Evolutionary conservation across 495 filamentous ascomycete species (phyloP).

Genomic region (Lepraria neglecta): DNA sequence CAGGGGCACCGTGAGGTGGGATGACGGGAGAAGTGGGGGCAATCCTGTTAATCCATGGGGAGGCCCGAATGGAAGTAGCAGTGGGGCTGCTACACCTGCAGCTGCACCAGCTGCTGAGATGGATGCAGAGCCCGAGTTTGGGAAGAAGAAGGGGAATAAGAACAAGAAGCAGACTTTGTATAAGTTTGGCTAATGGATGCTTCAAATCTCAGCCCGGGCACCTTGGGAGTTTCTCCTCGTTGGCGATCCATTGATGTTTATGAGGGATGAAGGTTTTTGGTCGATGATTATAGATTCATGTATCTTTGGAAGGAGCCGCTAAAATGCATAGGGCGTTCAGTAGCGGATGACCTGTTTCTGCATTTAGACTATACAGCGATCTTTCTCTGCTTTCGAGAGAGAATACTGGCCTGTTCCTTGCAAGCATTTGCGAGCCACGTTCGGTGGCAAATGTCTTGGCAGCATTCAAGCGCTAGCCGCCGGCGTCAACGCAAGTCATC

Average conservation of each 20-base stretch:
- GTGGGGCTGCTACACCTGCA: conserved; percentile 11
- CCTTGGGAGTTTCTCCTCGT: too few relatives aligned
- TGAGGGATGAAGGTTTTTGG: neutral
- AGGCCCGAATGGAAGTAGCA: conserved; percentile 14
- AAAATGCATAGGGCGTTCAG: too few relatives aligned
- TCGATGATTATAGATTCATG: neutral
- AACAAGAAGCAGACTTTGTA: conserved; percentile 73
- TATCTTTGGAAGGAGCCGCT: neutral
- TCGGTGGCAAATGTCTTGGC: neutral
- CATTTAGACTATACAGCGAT: neutral
- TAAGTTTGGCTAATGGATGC: conserved; percentile 42
- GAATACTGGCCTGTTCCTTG: too few relatives aligned
- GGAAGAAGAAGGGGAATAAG: conserved; percentile 70
- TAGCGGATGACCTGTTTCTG: too few relatives aligned
- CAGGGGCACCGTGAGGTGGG: conserved; percentile 61
- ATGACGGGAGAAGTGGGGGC: conserved; percentile 39
- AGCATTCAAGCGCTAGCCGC: conserved; percentile 10
- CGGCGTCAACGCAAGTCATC: neutral
- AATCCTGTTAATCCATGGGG: conserved; percentile 45
- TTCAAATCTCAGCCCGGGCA: neutral
- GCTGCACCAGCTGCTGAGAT: conserved; percentile 32
- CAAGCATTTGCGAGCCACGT: too few relatives aligned
- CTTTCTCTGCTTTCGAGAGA: too few relatives aligned
- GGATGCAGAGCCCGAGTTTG: conserved; percentile 33
- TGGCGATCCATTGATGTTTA: too few relatives aligned